These are phyloP conservation scores for Arabidopsis hybrid DNA, from an alignment of 441 rosid genomes.

Conservation along the genomic window DNA sequence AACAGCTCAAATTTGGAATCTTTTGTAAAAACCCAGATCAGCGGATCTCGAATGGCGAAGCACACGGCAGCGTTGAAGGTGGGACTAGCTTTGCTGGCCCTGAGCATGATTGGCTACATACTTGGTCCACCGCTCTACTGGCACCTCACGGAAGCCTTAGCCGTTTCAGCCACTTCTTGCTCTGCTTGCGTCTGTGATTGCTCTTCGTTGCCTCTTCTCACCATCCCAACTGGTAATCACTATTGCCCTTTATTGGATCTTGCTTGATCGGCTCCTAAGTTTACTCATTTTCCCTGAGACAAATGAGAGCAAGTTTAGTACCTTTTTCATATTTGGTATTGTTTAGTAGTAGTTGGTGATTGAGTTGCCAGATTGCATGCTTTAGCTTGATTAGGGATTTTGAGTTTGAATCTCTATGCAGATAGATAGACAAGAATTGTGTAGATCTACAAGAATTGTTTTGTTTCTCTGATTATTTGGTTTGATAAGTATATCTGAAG, in stretches of 20 bases:
- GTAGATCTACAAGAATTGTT: slow-evolving; percentile 10
- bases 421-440: background rate
- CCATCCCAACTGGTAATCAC: slow-evolving; percentile 76
- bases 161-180: slow-evolving; percentile 55
- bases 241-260: slow-evolving; percentile 44
- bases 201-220: slow-evolving; percentile 79
- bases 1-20: slow-evolving; percentile 17
- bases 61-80: slow-evolving; percentile 71
- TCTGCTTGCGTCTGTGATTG: slow-evolving; percentile 82
- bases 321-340: background rate
- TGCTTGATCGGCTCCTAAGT: slow-evolving; percentile 36
- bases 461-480: background rate
- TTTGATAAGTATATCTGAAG: slow-evolving; percentile 10
- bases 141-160: slow-evolving; percentile 85
- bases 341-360: background rate
- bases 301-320: background rate
- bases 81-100: slow-evolving; percentile 57
- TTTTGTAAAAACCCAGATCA: background rate
- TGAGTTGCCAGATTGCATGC: slow-evolving; percentile 18
- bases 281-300: slow-evolving; percentile 1
- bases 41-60: slow-evolving; percentile 46
- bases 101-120: slow-evolving; percentile 75
- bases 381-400: slow-evolving; percentile 8
- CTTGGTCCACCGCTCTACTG: slow-evolving; percentile 94
- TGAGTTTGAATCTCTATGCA: slow-evolving; percentile 7